Percentiles rank a stretch among this genome's conserved stretches.
Evolutionary conservation across 768 basidiomycete genomes (phyloP).

Genomic region (Hygrocybe coccinea): DNA sequence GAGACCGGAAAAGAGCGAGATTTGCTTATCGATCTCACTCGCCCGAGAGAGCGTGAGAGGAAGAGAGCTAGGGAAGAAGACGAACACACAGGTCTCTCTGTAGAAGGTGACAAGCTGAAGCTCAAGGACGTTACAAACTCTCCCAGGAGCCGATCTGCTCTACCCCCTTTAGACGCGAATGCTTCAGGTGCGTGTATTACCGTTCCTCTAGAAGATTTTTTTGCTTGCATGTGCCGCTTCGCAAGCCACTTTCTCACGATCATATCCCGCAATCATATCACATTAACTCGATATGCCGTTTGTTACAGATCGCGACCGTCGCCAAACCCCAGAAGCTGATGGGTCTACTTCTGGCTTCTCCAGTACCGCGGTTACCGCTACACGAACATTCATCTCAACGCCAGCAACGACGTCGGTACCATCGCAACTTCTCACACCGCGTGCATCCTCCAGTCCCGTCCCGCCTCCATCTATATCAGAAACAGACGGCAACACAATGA

Average conservation of each 20-base stretch:
- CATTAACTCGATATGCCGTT: neutral
- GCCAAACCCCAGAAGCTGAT: conserved; percentile 3
- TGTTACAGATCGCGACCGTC: conserved; percentile 2
- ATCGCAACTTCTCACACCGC: conserved; percentile 42
- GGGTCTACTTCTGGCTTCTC: neutral
- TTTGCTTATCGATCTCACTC: conserved; percentile 21
- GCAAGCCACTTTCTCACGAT: neutral
- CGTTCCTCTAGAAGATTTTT: neutral
- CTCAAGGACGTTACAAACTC: conserved; percentile 66
- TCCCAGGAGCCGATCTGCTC: conserved; percentile 26
- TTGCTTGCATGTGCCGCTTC: neutral
- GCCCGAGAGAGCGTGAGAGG: conserved; percentile 37
- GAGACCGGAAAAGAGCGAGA: conserved; percentile 14
- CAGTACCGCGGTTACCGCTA: neutral
- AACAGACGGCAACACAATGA: conserved; percentile 22
- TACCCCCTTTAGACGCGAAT: conserved; percentile 5
- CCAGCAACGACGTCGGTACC: conserved; percentile 5
- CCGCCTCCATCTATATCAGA: conserved; percentile 32
- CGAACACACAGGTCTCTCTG: conserved; percentile 16
- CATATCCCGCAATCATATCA: conserved; percentile 3
- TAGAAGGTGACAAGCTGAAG: conserved; percentile 42
- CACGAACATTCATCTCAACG: conserved; percentile 8
- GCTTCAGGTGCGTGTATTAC: conserved; percentile 9
- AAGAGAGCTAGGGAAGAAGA: conserved; percentile 35
- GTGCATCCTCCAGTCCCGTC: conserved; percentile 42